Evolutionary conservation across 495 filamentous ascomycete genomes (phyloP), one percentile per base, ranked within the genome.

Genomic region (Oidiodendron maius): DNA sequence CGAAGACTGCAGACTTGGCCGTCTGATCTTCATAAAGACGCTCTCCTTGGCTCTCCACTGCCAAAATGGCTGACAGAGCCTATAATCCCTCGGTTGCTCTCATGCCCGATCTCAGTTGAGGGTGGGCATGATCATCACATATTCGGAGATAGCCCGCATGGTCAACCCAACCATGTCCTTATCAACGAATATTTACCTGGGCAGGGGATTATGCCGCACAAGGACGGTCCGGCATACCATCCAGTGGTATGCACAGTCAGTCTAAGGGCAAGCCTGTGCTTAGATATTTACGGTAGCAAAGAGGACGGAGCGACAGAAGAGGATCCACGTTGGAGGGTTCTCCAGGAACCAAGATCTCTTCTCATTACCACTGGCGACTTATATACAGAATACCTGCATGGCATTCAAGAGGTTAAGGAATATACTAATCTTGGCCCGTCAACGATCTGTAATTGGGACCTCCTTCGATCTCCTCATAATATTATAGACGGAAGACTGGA

Each of bases 141-240:
- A 18, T 96, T 96, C 64, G 60, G 64, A 2, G 58, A 74, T 16
- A 78, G 88, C 20, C 87, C 91, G 21, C 91, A 96, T 56, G 50
- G 66, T 9, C 70, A 64, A 3, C 89, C 91, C 24, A 98, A 98
- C 52, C 93, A 98, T 70, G 86, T 93, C 39, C 73, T 98, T 15
- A 77, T 97, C 34, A 98, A 98, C 58, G 90, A 96, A 65, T 98
- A 98, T 64, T 66, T 64, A 1, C 81, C 87, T 0, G 88, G 87
- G 1, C 84, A 95, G 54, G 93, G 93, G 5, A 98, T 97, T 51
- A 91, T 96, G 86, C 81, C 91, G 44, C 93, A 98, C 60, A 91
- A 98, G 66, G 93, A 98, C 59, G 93, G 93, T 1, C 62, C 74
- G 1, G 89, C 91, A 1, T 98, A 98, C 61, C 71, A 85, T 54